Evolutionary conservation across 2,329 filamentous ascomycete genomes (phyloP), one percentile per base, ranked within the genome.

Genomic region (Eutypa lata): DNA sequence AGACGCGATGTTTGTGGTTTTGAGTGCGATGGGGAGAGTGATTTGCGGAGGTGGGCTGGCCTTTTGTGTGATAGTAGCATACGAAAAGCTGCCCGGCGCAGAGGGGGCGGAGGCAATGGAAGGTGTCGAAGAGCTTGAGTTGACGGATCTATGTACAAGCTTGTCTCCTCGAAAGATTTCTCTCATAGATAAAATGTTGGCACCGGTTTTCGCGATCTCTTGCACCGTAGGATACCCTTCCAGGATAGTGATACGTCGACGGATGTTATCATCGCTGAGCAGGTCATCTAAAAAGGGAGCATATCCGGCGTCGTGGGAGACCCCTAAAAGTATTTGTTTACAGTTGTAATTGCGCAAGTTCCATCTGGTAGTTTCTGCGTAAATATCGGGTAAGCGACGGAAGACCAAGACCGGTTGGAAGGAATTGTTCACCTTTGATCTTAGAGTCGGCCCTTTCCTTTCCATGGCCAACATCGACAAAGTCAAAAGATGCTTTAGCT

Each of bases 271-370:
- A 37, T 82, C 76, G 44, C 72, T 70, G 22, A 79, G 68, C 3
- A 85, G 68, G 54, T 82, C 77, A 59, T 82, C 77, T 19, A 87
- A 66, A 57, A 86, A 82, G 8, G 82, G 76, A 4, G 80, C 80
- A 60, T 86, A 87, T 7, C 77, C 77, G 24, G 80, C 73, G 61
- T 87, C 82, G 59, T 86, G 83, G 2, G 82, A 84, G 48, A 86
- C 76, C 45, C 83, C 84, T 35, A 87, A 71, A 33, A 86, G 67
- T 47, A 87, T 73, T 58, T 84, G 78, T 61, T 78, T 82, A 72
- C 84, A 87, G 62, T 84, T 85, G 57, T 75, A 68, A 55, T 86
- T 85, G 58, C 75, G 73, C 46, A 87, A 68, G 65, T 87, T 77
- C 76, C 81, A 86, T 46, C 73, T 71, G 8, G 80, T 72, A 19